phyloP scores from a whole-genome alignment of 139 green algal genomes.

The Coelastrella sp. region DNA sequence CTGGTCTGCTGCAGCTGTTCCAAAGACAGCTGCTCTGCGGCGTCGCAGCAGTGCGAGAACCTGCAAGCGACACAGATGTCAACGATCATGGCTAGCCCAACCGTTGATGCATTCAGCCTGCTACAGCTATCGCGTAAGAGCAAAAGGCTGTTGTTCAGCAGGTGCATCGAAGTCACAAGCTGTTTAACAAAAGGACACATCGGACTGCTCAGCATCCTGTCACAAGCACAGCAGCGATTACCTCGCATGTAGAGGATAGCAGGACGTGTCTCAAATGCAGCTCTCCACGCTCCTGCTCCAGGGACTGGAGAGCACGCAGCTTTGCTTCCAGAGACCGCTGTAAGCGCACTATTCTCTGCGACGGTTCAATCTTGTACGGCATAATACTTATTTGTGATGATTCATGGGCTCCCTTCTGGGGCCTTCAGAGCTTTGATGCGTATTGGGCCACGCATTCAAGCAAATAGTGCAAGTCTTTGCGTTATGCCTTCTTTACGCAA shows the following conservation, averaged over 20 bases:
- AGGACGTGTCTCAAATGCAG: not conserved
- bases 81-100: too few relatives aligned
- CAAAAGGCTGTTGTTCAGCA: too few relatives aligned
- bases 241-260: not conserved
- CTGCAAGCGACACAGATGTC: too few relatives aligned
- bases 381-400: not conserved
- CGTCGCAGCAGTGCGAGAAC: too few relatives aligned
- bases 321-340: not conserved
- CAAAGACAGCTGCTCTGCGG: too few relatives aligned
- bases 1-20: too few relatives aligned
- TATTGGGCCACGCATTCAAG: too few relatives aligned
- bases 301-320: not conserved
- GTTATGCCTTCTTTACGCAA: too few relatives aligned
- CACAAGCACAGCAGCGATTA: not conserved
- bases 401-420: not conserved
- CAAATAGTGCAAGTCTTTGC: too few relatives aligned
- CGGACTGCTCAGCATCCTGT: not conserved
- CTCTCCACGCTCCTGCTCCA: not conserved
- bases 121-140: too few relatives aligned
- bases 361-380: not conserved
- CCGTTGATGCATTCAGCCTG: too few relatives aligned
- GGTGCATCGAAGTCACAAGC: not conserved
- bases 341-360: not conserved
- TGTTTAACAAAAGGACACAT: not conserved
- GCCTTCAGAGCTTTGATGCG: not conserved